phyloP scores from a whole-genome alignment of 1,139 yeast species.

The Blastobotrys arbuscula region DNA sequence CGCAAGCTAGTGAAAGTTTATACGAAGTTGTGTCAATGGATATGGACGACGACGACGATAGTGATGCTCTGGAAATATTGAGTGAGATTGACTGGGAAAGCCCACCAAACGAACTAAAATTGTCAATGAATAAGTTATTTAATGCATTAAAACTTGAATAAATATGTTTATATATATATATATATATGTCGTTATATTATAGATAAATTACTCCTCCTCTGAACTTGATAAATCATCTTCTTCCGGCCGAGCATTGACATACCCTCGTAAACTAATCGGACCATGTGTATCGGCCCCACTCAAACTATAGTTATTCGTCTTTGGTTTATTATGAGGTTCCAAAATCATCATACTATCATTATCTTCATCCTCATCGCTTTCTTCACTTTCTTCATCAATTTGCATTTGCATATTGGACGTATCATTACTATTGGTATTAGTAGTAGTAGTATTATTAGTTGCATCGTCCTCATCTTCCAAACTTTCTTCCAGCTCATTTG shows the following conservation, averaged over 20 bases:
- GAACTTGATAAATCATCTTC: constrained; percentile 27
- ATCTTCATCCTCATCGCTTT: constrained; percentile 21
- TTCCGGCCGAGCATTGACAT: constrained; percentile 19
- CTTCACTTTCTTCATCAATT: constrained; percentile 15
- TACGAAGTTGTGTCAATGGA: constrained; percentile 7
- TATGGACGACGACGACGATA: neutral
- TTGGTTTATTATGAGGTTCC: constrained; percentile 8
- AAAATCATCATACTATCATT: constrained; percentile 14
- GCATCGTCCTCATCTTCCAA: constrained; percentile 21
- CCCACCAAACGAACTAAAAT: neutral
- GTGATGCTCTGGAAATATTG: neutral
- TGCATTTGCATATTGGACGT: neutral
- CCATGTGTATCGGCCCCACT: neutral
- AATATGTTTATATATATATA: neutral
- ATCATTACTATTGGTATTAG: neutral
- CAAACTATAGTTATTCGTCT: neutral
- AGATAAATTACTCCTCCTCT: constrained; percentile 22
- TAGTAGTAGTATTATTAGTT: neutral
- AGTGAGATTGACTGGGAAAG: constrained; percentile 7
- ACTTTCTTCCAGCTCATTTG: constrained; percentile 27
- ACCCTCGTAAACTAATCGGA: constrained; percentile 18
- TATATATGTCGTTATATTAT: neutral
- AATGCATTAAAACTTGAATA: constrained; percentile 2
- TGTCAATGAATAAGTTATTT: neutral
- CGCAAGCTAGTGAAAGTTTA: constrained; percentile 25